These are phyloP conservation scores for Eucalyptus erythrocorys DNA, from an alignment of 345 rosid genomes.

Conservation along the genomic window DNA sequence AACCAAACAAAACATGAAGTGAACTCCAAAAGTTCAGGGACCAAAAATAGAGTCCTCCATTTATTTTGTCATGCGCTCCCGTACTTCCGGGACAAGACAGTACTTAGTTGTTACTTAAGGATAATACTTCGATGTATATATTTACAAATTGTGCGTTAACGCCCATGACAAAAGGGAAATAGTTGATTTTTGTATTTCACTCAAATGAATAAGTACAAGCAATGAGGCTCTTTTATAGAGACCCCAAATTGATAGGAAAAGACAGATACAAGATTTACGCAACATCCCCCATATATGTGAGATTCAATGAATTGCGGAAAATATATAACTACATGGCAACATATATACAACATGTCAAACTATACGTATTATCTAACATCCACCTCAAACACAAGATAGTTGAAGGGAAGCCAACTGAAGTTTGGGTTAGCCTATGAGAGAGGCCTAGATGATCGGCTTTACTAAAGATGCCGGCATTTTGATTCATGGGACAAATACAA, in stretches of 20 bases:
- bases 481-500: neutral
- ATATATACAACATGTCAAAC: neutral
- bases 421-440: neutral
- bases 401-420: neutral
- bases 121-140: neutral
- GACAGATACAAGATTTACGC: neutral
- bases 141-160: neutral
- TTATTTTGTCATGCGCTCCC: neutral
- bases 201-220: neutral
- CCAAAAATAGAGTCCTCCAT: neutral
- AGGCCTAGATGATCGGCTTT: neutral
- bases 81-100: neutral
- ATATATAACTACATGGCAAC: neutral
- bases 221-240: neutral
- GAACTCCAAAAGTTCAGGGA: neutral
- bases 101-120: neutral
- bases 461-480: neutral
- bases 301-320: neutral
- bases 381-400: neutral
- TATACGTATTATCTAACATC: neutral
- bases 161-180: neutral
- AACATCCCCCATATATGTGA: neutral
- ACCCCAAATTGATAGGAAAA: neutral
- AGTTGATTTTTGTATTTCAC: neutral
- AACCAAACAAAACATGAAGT: too few relatives aligned